These are phyloP conservation scores for Boletus insuetus DNA, from an alignment of 768 basidiomycete genomes.

Conservation along the genomic window DNA sequence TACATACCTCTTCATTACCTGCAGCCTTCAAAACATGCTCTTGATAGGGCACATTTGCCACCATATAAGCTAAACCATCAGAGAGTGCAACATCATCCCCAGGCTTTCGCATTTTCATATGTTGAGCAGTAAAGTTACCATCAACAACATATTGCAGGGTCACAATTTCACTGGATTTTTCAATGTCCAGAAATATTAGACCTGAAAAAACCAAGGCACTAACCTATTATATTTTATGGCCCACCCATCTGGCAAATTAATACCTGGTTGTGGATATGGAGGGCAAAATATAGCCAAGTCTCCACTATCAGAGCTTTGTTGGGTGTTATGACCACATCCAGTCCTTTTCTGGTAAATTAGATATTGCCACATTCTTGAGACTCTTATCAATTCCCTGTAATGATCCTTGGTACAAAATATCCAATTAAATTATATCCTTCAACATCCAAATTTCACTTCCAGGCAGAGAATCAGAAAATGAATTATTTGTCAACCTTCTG, in stretches of 20 bases:
- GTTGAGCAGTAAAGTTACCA: no score
- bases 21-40: not conserved
- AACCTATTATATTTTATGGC: no score
- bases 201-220: no score
- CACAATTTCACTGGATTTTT: not conserved
- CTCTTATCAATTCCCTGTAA: not conserved
- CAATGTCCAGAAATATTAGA: no score
- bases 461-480: not conserved
- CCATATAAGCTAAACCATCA: not conserved
- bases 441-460: not conserved
- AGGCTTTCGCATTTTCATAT: not conserved
- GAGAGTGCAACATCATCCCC: not conserved
- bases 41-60: not conserved
- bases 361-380: not conserved
- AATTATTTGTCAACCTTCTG: not conserved
- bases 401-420: not conserved
- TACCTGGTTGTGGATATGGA: no score
- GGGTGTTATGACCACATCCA: not conserved
- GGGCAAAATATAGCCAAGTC: not conserved
- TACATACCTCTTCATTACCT: not conserved
- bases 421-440: not conserved
- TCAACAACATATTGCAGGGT: not conserved
- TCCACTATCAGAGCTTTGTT: not conserved
- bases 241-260: no score
- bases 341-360: not conserved